Evolutionary conservation across 2,329 filamentous ascomycete genomes (phyloP), one percentile per base, ranked within the genome.

Genomic region (Neopestalotiopsis clavispora): DNA sequence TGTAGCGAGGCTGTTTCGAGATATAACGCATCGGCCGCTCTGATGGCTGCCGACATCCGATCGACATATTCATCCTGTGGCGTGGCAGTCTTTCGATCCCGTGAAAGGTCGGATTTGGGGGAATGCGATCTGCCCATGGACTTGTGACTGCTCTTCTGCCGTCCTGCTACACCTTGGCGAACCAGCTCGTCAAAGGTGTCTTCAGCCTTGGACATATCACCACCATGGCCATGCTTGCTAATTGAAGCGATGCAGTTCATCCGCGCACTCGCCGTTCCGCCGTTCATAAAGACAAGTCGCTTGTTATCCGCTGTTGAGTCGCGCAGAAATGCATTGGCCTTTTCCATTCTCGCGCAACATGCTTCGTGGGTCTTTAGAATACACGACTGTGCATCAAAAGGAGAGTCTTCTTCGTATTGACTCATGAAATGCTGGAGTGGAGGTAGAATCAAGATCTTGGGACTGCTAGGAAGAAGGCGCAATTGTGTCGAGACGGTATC

Each of bases 261-360:
- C 66, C 86, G 84, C 1, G 88, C 88, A 67, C 84, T 82, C 10
- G 85, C 81, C 3, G 86, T 87, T 10, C 89, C 88, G 3, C 89
- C 89, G 66, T 89, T 85, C 77, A 89, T 80, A 71, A 91, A 90
- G 7, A 90, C 89, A 4, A 91, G 76, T 68, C 85, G 84, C 71
- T 85, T 89, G 69, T 83, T 83, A 65, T 78, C 77, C 10, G 80
- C 75, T 1, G 82, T 83, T 6, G 85, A 83, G 10, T 79, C 79
- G 56, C 79, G 76, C 30, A 91, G 76, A 72, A 91, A 91, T 2
- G 80, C 75, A 38, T 80, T 77, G 7, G 89, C 89, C 58, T 80
- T 80, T 66, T 86, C 79, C 38, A 81, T 79, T 57, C 89, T 85
- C 20, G 81, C 78, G 62, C 77, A 71, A 38, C 84, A 81, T 17